Evolutionary conservation across 129 eudicot species (phyloP), one percentile per base, ranked within the genome.

Genomic region (Pulicaria dysenterica): DNA sequence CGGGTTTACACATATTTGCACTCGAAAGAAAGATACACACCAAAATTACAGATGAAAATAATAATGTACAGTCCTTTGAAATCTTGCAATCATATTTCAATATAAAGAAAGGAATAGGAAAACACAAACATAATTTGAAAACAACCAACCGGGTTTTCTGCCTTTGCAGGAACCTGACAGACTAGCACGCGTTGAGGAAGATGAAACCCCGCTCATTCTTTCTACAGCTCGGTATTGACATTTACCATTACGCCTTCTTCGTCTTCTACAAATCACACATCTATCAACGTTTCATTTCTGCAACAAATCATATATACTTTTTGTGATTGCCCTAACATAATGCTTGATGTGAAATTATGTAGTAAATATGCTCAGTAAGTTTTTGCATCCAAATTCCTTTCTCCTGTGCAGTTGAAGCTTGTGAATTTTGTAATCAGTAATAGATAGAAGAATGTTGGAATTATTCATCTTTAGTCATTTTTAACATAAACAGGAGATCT

Each of bases 261-360:
- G 19, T 67, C 74, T 46, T 57, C 66, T 42, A 43, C 14, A 12
- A 43, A 56, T 56, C 45, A 53, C 69, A 46, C 13, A 4, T 38
- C 34, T 38, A 37, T 67, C 83, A 79, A 15, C 54, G 87, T 79
- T 78, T 85, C 49, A 66, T 61, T 49, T 76, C 91, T 85, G 91
- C 83, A 72, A 73, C 67, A 72, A 67, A 50, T 69, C 16, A 15
- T 13, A 44, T 13, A 45, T 5, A 47, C 16, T 44, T 49, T 49
- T 49, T 44, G 56, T 24, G 19, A 46, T 4, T 9, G 8, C 41
- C 46, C 40, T 17, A 66, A 49, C 31, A 47, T 44, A 41, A 46
- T 16, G 45, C 17, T 19, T 48, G 1, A 31, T 16, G 12, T 3
- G 31, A 44, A 12, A 66, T 45, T 19, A 10, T 12, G 4, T 4